These are phyloP conservation scores for Yamadazyma ubonensis DNA, from an alignment of 805 yeast genomes.

Conservation along the genomic window DNA sequence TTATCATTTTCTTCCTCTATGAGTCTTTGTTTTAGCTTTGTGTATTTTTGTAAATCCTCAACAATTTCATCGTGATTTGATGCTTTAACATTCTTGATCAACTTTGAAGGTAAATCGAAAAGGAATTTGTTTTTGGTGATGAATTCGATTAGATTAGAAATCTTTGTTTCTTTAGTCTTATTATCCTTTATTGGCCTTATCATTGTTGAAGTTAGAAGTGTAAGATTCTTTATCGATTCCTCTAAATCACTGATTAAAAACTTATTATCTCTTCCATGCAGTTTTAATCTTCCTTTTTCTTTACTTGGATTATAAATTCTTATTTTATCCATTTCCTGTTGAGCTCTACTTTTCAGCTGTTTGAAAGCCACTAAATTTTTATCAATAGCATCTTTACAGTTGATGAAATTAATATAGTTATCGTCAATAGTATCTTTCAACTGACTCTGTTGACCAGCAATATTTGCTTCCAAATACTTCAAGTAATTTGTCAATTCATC, in stretches of 20 bases:
- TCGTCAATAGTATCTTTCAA: constrained; percentile 37
- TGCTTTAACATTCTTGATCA: constrained; percentile 26
- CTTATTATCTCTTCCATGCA: constrained; percentile 18
- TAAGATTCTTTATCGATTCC: constrained; percentile 38
- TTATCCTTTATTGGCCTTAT: constrained; percentile 43
- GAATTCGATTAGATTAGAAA: constrained; percentile 35
- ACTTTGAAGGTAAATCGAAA: constrained; percentile 36
- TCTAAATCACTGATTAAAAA: constrained; percentile 34
- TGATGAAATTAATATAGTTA: constrained; percentile 35
- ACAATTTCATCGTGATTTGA: constrained; percentile 38
- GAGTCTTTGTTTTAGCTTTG: constrained; percentile 15
- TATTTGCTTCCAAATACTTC: constrained; percentile 31
- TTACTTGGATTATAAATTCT: constrained; percentile 38
- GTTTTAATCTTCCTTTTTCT: constrained; percentile 15
- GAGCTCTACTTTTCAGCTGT: constrained; percentile 33
- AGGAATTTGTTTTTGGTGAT: constrained; percentile 29
- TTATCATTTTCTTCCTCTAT: constrained; percentile 13
- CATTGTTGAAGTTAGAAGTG: constrained; percentile 35
- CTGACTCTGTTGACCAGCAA: constrained; percentile 34
- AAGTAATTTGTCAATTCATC: constrained; percentile 31
- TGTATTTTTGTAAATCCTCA: constrained; percentile 31
- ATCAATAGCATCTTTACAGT: constrained; percentile 41
- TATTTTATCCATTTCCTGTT: constrained; percentile 32
- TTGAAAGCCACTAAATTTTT: constrained; percentile 34
- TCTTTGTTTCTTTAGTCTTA: constrained; percentile 33